Base-by-base conservation (phyloP, 192 early-diverging fungal genomes). In the Mortierella antarctica region DNA sequence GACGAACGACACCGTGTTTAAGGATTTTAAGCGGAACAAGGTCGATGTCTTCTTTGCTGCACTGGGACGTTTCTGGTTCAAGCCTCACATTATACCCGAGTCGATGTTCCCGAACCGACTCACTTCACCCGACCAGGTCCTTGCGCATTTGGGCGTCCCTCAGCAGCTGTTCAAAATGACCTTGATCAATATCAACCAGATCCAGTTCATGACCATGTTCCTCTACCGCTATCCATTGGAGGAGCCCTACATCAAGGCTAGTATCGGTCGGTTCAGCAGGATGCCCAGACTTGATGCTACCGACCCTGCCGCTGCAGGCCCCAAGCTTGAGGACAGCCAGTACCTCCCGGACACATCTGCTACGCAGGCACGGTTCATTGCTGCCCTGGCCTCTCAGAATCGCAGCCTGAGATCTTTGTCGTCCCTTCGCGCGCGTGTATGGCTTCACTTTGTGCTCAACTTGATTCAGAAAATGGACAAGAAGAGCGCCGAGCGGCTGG, bases 21-120 rank as follows among this genome's bases (percentile, higher is more conserved):
- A 85, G 44, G 89, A 90, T 69, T 70, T 90, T n/a, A 83, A 86
- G 31, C 82, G 88, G 65, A 88, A 88, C 56, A 90, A 90, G 51
- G 86, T 90, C 40, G 89, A 90, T 52, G 42, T 83, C 46, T 74
- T 90, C 31, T 67, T 90, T 31, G 53, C 75, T 1, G 85, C 79
- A 23, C 83, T 85, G 2, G 87, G 87, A 7, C 83, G 81, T 6
- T 88, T 90, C 47, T 90, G 88, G 88, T 90, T 90, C 59, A 57
- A 42, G 13, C 66, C 79, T 1, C 71, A 82, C 21, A 82, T 85
- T 23, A 64, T 82, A 8, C 88, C 88, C 0, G 52, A 58, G 5
- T 58, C 78, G 2, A 90, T 90, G 86, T 90, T 90, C 61, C 87
- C 88, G 0, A 58, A 78, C 2, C 41, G 63, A 9, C 46, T 87